Evolutionary conservation across 2,329 filamentous ascomycete species (phyloP).

Genomic region (Chaetothyriales sp.): DNA sequence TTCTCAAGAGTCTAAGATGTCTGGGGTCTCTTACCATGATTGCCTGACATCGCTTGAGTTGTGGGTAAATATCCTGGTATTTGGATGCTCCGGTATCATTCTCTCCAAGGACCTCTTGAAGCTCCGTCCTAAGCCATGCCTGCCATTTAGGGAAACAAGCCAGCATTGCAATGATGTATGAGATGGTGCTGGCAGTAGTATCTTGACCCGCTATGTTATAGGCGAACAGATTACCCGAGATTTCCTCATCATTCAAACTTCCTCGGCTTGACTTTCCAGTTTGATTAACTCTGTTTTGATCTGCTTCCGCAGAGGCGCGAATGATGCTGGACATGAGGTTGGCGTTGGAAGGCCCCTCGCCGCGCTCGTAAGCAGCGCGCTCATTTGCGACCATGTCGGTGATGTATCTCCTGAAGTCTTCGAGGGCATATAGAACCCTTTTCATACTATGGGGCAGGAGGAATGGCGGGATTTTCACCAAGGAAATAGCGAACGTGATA

Average conservation of each 20-base stretch:
- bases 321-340: conserved; percentile 14
- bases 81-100: conserved; percentile 20
- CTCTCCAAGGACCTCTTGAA: conserved; percentile 25
- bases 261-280: neutral
- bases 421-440: conserved; percentile 6
- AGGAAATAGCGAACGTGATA: conserved; percentile 6
- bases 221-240: conserved; percentile 15
- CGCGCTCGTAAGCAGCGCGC: neutral
- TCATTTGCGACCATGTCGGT: conserved; percentile 12
- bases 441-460: conserved; percentile 8
- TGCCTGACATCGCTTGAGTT: conserved; percentile 31
- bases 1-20: neutral
- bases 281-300: no score
- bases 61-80: conserved; percentile 34
- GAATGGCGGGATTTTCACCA: conserved; percentile 1
- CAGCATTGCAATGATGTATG: conserved; percentile 36
- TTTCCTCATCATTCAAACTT: conserved; percentile 11
- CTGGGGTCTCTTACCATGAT: conserved; percentile 30
- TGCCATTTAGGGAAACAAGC: conserved; percentile 37
- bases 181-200: conserved; percentile 38
- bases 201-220: conserved; percentile 22
- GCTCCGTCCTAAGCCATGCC: conserved; percentile 39
- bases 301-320: conserved; percentile 8
- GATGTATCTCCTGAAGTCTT: conserved; percentile 16
- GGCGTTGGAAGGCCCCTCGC: conserved; percentile 2